A percentile compares a stretch with the other conserved stretches of the same genome.
These are phyloP conservation scores for Platanthera guangdongensis DNA, from an alignment of 106 monocot genomes.

Conservation along the genomic window DNA sequence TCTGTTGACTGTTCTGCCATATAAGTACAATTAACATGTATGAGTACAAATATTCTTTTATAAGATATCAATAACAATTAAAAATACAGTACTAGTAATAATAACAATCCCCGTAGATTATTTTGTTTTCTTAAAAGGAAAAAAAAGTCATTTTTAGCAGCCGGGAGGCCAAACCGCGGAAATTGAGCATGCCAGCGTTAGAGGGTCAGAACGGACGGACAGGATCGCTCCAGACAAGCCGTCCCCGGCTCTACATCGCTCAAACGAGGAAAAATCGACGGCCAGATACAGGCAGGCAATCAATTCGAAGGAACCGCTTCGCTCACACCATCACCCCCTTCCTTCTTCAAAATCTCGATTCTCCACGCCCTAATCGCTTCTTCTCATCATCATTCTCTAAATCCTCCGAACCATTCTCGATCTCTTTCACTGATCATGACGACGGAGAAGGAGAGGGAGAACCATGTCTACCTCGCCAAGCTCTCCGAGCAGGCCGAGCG, in stretches of 20 bases:
- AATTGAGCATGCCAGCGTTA: not conserved
- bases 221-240: constrained; percentile 9
- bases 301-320: not conserved
- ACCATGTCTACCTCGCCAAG: constrained; percentile 39
- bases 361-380: not conserved
- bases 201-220: constrained; percentile 3
- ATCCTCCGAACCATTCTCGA: not conserved
- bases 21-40: too few species aligned
- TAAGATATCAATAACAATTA: too few species aligned
- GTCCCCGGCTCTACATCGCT: not conserved
- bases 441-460: constrained; percentile 35
- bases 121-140: not conserved
- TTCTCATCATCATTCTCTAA: not conserved
- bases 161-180: not conserved
- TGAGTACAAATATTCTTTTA: too few species aligned
- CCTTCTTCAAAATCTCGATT: not conserved
- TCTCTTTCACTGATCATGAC: constrained; percentile 5
- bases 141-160: not conserved
- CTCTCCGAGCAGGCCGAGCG: constrained; percentile 52
- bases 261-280: not conserved
- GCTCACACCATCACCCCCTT: not conserved
- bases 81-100: too few species aligned
- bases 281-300: not conserved
- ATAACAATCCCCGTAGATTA: too few species aligned
- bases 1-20: too few species aligned